Evolutionary conservation across 1,284 basidiomycete genomes (phyloP), one percentile per base, ranked within the genome.

Genomic region (Ceratobasidium papillatum): DNA sequence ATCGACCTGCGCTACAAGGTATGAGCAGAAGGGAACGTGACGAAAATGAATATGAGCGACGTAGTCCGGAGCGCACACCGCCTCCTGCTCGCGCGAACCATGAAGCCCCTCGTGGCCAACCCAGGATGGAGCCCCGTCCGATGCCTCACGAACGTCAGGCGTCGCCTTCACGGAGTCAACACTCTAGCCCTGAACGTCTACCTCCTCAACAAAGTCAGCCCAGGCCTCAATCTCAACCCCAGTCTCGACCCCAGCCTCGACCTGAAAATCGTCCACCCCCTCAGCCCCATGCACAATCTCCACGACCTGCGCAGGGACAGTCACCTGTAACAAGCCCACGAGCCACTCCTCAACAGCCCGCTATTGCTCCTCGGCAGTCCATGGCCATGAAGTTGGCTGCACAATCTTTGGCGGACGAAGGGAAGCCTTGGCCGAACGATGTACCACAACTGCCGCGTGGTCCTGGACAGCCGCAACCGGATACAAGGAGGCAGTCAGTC

Each of bases 341-440:
- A 45, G 43, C 30, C n/a, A 27, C 43, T 49, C 34, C 56, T 38
- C 69, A 49, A 41, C 49, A 54, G 41, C 52, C 66, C 11, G 32
- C 22, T 19, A 9, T n/a, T 14, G 66, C 66, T 41, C 66, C 51
- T 32, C 45, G 45, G 4, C 69, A 73, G 58, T 73, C 69, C 25
- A 73, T 73, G 69, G 69, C 69, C 4, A 73, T 73, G 69, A 73
- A 41, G 69, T 34, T 73, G 5, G 69, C 69, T 25, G 69, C 69
- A 30, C 69, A 62, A 51, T 58, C 69, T 12, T 25, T 73, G 27
- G 69, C 69, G 22, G 59, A 62, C 32, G 69, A 73, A 25, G 47
- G 58, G 12, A 61, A 54, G 43, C 54, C 54, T 30, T 59, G 69
- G 69, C 59, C 69, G 14, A 54, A 30, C 27, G 58, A 62, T 27